These are phyloP conservation scores for Vigna angularis DNA, from an alignment of 306 rosid genomes.

Conservation along the genomic window DNA sequence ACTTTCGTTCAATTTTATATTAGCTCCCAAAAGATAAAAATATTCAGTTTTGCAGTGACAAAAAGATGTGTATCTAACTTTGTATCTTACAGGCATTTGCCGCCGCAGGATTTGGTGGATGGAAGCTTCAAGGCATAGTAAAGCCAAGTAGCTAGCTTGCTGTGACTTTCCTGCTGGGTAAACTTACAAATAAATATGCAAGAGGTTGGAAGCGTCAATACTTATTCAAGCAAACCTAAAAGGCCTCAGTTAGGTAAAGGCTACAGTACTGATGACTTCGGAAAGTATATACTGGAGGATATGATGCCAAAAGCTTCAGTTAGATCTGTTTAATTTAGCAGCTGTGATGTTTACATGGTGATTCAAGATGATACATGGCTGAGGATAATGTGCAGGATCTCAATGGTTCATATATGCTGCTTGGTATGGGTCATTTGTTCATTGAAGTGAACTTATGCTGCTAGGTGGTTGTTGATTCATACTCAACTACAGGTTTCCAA, in stretches of 20 bases:
- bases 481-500: conserved; percentile 33
- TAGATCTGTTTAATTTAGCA: conserved; percentile 33
- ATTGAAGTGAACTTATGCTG: conserved; percentile 44
- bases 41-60: conserved; percentile 17
- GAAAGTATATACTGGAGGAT: conserved; percentile 27
- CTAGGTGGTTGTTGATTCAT: conserved; percentile 28
- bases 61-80: conserved; percentile 39
- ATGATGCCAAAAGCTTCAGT: conserved; percentile 27
- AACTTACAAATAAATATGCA: conserved; percentile 26
- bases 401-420: conserved; percentile 34
- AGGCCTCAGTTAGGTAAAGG: conserved; percentile 11
- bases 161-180: conserved; percentile 18
- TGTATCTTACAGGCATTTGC: conserved; percentile 76
- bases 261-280: conserved; percentile 16
- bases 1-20: conserved; percentile 12
- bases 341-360: conserved; percentile 45
- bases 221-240: conserved; percentile 25
- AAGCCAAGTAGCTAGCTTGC: conserved; percentile 67
- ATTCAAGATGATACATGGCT: conserved; percentile 42
- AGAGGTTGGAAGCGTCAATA: conserved; percentile 38
- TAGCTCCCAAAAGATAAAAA: conserved; percentile 31
- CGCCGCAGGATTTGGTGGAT: conserved; percentile 92
- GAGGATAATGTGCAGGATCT: conserved; percentile 29
- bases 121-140: conserved; percentile 95
- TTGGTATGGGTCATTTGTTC: conserved; percentile 36